Conservation (phyloP, 768 basidiomycete species). For the Lactarius hengduanensis region DNA sequence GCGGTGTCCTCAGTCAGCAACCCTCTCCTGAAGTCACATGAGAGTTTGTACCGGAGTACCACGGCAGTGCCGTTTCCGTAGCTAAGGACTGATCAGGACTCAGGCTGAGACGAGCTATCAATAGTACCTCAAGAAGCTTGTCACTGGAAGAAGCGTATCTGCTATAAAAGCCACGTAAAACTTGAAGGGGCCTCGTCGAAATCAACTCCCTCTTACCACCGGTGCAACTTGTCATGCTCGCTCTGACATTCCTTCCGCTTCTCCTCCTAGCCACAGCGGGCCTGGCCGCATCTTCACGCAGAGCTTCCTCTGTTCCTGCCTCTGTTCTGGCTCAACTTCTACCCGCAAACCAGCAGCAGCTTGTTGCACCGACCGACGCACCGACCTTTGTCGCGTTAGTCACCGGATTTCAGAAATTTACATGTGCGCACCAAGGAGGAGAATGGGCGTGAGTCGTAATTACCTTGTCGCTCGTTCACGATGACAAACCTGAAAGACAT, state of each 20-base stretch:
- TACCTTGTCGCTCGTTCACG: background rate
- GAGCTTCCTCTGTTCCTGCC: background rate
- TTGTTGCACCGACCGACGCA: background rate
- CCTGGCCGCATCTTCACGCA: background rate
- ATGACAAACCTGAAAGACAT: background rate
- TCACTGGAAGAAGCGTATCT: too few species aligned
- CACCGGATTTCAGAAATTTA: slow-evolving; percentile 13
- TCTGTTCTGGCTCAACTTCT: background rate
- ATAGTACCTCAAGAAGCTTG: too few species aligned
- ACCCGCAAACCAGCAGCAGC: background rate
- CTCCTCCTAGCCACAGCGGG: background rate
- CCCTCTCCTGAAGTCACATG: too few species aligned
- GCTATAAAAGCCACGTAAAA: background rate
- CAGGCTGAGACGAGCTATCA: too few species aligned
- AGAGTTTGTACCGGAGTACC: too few species aligned
- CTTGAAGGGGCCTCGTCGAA: background rate
- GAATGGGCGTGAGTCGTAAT: background rate
- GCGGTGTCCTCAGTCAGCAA: too few species aligned
- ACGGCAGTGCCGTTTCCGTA: too few species aligned
- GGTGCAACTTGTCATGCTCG: background rate
- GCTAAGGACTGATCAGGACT: too few species aligned
- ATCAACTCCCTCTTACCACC: background rate
- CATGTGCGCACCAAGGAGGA: background rate
- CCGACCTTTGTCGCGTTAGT: background rate
- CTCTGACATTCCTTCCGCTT: background rate